phyloP scores from a whole-genome alignment of 768 basidiomycete species.

The Boletus coccyginus region DNA sequence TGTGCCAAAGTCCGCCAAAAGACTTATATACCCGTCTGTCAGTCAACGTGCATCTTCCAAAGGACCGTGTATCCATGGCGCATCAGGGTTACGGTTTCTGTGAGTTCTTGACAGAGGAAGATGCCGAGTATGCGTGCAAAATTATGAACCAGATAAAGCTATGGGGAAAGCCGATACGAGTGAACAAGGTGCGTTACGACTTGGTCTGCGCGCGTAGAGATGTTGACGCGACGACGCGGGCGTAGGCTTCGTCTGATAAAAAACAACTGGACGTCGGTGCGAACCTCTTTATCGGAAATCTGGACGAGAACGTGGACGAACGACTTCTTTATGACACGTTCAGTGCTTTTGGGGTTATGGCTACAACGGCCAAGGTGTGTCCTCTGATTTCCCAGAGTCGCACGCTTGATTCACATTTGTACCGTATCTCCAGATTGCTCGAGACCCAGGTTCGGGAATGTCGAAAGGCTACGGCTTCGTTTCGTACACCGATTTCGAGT shows the following conservation, averaged over 20 bases:
- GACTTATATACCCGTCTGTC: not conserved
- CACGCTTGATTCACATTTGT: not conserved
- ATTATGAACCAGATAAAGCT: conserved; percentile 99
- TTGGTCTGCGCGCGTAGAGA: not conserved
- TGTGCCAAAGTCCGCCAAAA: not conserved
- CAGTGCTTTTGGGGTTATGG: conserved; percentile 90
- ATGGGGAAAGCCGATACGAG: conserved; percentile 97
- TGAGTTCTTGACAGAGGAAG: conserved; percentile 98
- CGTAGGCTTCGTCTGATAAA: conserved; percentile 93
- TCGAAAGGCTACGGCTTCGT: conserved; percentile 99
- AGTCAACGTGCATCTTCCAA: conserved; percentile 98
- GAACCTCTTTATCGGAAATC: conserved; percentile 92
- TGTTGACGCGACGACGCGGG: conserved; percentile 13
- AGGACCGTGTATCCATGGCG: conserved; percentile 96
- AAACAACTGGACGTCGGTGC: conserved; percentile 98
- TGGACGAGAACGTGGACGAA: conserved; percentile 96
- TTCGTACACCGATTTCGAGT: conserved; percentile 95
- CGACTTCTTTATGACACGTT: conserved; percentile 92
- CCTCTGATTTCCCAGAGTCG: not conserved
- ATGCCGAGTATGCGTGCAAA: conserved; percentile 99
- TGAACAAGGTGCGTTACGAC: conserved; percentile 83
- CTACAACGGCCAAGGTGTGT: conserved; percentile 79
- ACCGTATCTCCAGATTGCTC: conserved; percentile 67
- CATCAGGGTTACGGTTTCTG: conserved; percentile 99
- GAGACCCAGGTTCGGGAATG: conserved; percentile 77